A percentile compares a stretch with the other conserved stretches of the same genome.
phyloP scores from a whole-genome alignment of 2,329 filamentous ascomycete species.

The Alternaria alternata region DNA sequence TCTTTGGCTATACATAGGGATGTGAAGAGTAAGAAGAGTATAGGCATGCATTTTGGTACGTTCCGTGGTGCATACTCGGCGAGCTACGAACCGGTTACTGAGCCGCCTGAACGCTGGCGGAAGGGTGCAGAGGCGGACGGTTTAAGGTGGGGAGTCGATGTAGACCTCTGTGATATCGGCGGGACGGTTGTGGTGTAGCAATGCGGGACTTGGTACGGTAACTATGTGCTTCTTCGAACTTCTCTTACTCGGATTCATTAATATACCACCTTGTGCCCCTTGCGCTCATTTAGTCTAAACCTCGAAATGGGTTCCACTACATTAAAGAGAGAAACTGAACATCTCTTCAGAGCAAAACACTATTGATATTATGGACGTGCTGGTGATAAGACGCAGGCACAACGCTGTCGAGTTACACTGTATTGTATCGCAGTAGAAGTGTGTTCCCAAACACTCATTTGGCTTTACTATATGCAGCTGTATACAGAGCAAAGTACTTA shows the following conservation, averaged over 20 bases:
- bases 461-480: no score
- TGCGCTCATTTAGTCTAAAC: no score
- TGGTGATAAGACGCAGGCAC: no score
- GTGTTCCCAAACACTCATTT: no score
- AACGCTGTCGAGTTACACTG: no score
- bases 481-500: no score
- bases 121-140: slow-evolving; percentile 55
- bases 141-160: slow-evolving; percentile 49
- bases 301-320: no score
- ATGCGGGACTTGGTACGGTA: neutral
- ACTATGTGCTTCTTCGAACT: neutral
- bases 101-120: slow-evolving; percentile 57
- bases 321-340: no score
- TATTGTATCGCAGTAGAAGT: no score
- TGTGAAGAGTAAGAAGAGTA: slow-evolving; percentile 56
- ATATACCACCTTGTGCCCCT: neutral
- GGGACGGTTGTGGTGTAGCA: slow-evolving; percentile 55
- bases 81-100: slow-evolving; percentile 59
- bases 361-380: no score
- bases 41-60: slow-evolving; percentile 63
- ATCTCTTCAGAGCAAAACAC: neutral
- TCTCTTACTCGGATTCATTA: neutral
- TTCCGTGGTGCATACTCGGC: slow-evolving; percentile 56
- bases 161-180: slow-evolving; percentile 56
- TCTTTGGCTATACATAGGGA: slow-evolving; percentile 59